Percentiles rank a stretch among this genome's conserved stretches.
Conservation (phyloP, 192 early-diverging fungal species). For the Linnemannia zychae region DNA sequence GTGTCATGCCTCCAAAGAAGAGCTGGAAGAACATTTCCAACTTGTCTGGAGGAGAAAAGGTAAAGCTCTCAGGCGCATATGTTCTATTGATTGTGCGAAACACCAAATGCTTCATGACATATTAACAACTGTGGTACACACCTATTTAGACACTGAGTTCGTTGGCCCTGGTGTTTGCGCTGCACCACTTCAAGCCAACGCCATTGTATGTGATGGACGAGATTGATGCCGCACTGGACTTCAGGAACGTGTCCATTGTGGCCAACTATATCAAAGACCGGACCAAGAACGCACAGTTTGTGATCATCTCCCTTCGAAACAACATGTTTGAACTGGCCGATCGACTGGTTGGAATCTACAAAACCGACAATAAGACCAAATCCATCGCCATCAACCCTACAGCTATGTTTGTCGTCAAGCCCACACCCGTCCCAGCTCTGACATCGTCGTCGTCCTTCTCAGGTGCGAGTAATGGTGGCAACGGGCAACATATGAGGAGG, state of each 20-base stretch:
- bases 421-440: conserved; percentile 14
- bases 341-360: conserved; percentile 98
- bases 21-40: conserved; percentile 99
- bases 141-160: conserved; percentile 94
- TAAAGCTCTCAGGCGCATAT: conserved; percentile 49
- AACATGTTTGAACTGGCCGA: conserved; percentile 99
- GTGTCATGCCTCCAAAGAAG: conserved; percentile 99
- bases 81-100: no score
- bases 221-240: conserved; percentile 99
- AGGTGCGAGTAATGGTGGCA: neutral
- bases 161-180: conserved; percentile 97
- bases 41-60: conserved; percentile 99
- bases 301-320: conserved; percentile 98
- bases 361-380: conserved; percentile 82
- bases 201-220: conserved; percentile 99
- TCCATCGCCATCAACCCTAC: conserved; percentile 41
- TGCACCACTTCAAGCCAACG: conserved; percentile 99
- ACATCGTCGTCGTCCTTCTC: neutral
- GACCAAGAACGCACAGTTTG: conserved; percentile 97
- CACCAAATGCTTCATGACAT: no score
- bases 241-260: conserved; percentile 98
- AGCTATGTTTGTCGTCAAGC: conserved; percentile 37
- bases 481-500: conserved; percentile 8
- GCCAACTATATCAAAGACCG: conserved; percentile 99
- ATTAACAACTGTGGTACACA: no score